Evolutionary conservation across 306 rosid genomes (phyloP), one percentile per base, ranked within the genome.

Genomic region (Citrullus mucosospermus): DNA sequence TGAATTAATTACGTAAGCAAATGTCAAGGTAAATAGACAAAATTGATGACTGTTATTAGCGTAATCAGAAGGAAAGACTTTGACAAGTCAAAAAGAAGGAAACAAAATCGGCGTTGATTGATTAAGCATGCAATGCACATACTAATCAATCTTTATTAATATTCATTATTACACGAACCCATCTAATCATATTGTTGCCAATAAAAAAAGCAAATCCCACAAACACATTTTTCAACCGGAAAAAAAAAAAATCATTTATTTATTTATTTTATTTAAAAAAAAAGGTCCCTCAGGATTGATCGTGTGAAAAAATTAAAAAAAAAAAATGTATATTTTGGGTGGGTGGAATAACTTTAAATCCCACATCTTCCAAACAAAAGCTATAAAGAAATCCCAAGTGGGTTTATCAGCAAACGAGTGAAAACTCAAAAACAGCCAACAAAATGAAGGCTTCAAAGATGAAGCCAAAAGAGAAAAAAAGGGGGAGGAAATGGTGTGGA

Each of bases 311-410:
- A 32, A 2, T 25, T 25, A 32, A 32, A 32, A 3, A 61, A 18
- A 25, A 53, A 53, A 38, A 66, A 30, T 17, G 53, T 67, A 11
- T 22, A 48, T 71, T 25, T 28, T 25, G 51, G 46, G 61, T 73
- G 77, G 77, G 61, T 51, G 43, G 77, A 73, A 73, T 73, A 51
- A 51, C 61, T 73, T 73, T 73, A 73, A 28, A 25, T 73, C 22
- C 77, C 77, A 73, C 60, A 30, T 15, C 61, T 48, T 30, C 77
- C 78, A 73, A 73, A 51, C 77, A 71, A 71, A 71, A 71, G 77
- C 77, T 71, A 71, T 48, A 25, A 71, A 71, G 7, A 50, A 71
- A 14, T 6, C 77, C 59, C 61, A 30, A 51, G 22, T 50, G 61
- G 44, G 78, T 73, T 53, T 73, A 73, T 73, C 5, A 73, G 17